Percentiles rank a stretch among this genome's conserved stretches.
These are phyloP conservation scores for Populus hybrid DNA, from an alignment of 441 rosid genomes.

Conservation along the genomic window DNA sequence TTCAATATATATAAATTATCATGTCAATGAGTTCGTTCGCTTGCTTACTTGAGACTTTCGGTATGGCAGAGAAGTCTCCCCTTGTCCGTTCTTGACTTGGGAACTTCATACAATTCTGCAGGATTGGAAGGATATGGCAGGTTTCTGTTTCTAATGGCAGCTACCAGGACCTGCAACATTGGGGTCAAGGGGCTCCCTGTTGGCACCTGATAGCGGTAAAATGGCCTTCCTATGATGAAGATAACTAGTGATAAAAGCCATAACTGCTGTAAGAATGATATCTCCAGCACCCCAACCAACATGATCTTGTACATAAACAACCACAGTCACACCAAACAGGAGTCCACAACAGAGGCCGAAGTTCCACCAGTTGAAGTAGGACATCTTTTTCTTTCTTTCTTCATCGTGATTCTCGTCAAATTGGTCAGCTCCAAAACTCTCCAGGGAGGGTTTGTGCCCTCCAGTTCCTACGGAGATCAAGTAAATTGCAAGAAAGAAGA, in stretches of 20 bases:
- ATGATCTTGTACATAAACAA: conserved; percentile 76
- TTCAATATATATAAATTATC: background rate
- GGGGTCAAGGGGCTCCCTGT: conserved; percentile 84
- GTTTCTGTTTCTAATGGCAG: conserved; percentile 71
- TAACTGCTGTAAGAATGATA: conserved; percentile 47
- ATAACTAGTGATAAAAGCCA: conserved; percentile 64
- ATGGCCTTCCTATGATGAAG: conserved; percentile 64
- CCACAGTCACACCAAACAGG: conserved; percentile 64
- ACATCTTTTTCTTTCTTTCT: conserved; percentile 86
- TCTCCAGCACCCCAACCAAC: conserved; percentile 77
- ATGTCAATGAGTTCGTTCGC: background rate
- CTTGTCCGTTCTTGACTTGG: conserved; percentile 28
- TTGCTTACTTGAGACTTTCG: conserved; percentile 58
- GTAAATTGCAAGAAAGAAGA: conserved; percentile 74
- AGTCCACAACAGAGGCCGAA: conserved; percentile 69
- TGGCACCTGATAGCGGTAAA: conserved; percentile 63
- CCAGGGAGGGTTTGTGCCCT: conserved; percentile 90
- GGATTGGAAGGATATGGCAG: conserved; percentile 52
- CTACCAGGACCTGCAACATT: conserved; percentile 67
- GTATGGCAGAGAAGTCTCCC: conserved; percentile 66
- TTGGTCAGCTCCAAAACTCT: conserved; percentile 98
- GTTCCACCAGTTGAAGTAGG: conserved; percentile 96
- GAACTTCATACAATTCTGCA: conserved; percentile 44
- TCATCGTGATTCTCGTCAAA: conserved; percentile 68
- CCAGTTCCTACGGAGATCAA: conserved; percentile 84